Conservation (phyloP, 805 yeast genomes). For the Saccharomycopsis guyanensis region DNA sequence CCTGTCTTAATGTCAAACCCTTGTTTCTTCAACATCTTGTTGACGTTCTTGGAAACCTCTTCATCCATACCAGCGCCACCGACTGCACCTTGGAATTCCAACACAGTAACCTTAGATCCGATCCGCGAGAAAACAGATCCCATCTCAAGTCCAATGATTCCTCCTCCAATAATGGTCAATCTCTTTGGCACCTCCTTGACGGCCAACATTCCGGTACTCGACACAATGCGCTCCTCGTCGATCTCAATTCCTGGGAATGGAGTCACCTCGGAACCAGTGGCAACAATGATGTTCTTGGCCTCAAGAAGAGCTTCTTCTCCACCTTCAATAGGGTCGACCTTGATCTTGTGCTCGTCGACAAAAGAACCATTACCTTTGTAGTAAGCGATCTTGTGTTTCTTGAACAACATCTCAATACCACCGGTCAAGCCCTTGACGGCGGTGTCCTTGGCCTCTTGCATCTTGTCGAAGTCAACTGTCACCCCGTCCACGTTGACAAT, state of each 20-base stretch:
- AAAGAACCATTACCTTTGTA: slow-evolving; percentile 91
- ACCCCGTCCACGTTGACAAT: slow-evolving; percentile 72
- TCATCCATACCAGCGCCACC: slow-evolving; percentile 96
- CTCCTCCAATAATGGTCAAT: slow-evolving; percentile 94
- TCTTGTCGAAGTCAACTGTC: slow-evolving; percentile 61
- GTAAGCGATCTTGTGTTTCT: slow-evolving; percentile 91
- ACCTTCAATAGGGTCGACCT: slow-evolving; percentile 81
- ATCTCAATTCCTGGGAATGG: slow-evolving; percentile 97
- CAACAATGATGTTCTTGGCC: slow-evolving; percentile 86
- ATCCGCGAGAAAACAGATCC: slow-evolving; percentile 95
- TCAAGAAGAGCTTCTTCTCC: slow-evolving; percentile 61
- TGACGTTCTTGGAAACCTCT: slow-evolving; percentile 86
- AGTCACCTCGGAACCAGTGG: slow-evolving; percentile 97
- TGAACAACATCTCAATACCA: slow-evolving; percentile 91
- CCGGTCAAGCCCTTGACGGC: slow-evolving; percentile 85
- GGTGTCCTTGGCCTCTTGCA: slow-evolving; percentile 88
- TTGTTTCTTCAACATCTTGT: slow-evolving; percentile 87
- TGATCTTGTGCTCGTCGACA: slow-evolving; percentile 66
- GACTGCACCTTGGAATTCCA: slow-evolving; percentile 83
- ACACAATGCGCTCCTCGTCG: slow-evolving; percentile 94
- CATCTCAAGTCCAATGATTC: slow-evolving; percentile 99
- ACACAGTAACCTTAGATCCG: slow-evolving; percentile 90
- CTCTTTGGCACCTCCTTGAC: slow-evolving; percentile 88
- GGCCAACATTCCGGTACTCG: slow-evolving; percentile 87
- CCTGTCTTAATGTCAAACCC: slow-evolving; percentile 89